These are phyloP conservation scores for Flammula alnicola DNA, from an alignment of 1,284 basidiomycete genomes.

Conservation along the genomic window DNA sequence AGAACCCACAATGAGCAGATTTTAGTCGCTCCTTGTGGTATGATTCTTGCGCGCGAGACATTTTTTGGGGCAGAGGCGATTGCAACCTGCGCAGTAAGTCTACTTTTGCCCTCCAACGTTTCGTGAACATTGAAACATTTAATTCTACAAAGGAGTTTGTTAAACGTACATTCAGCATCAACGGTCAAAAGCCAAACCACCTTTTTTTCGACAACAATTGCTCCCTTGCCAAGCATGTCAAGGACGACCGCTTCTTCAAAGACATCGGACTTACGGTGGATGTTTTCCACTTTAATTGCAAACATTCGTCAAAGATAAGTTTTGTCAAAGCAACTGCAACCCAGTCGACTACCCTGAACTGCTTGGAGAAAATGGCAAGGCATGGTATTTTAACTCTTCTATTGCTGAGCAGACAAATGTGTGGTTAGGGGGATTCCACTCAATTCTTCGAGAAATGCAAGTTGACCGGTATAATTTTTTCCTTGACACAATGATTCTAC, in stretches of 20 bases:
- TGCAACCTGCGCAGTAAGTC: neutral
- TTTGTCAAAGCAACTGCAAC: conserved; percentile 43
- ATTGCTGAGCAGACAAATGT: conserved; percentile 27
- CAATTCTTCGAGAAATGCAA: conserved; percentile 6
- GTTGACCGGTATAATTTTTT: conserved; percentile 1
- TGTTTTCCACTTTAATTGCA: conserved; percentile 47
- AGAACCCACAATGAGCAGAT: conserved; percentile 18
- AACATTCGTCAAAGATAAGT: conserved; percentile 38
- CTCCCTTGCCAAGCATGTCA: conserved; percentile 26
- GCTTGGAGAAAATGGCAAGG: conserved; percentile 25
- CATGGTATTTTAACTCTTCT: conserved; percentile 35
- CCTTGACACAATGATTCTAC: neutral
- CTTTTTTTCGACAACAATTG: conserved; percentile 46
- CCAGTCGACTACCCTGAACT: conserved; percentile 37
- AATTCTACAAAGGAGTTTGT: conserved; percentile 23
- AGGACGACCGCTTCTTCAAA: conserved; percentile 29
- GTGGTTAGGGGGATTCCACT: neutral
- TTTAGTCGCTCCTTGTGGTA: conserved; percentile 11
- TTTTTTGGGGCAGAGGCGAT: conserved; percentile 13
- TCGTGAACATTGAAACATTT: neutral
- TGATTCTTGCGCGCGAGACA: conserved; percentile 12
- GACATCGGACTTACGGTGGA: conserved; percentile 38
- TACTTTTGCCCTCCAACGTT: neutral
- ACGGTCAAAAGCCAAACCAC: conserved; percentile 28
- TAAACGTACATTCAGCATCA: conserved; percentile 21